These are phyloP conservation scores for Dactylellina cionopaga DNA, from an alignment of 2,329 filamentous ascomycete genomes.

Conservation along the genomic window DNA sequence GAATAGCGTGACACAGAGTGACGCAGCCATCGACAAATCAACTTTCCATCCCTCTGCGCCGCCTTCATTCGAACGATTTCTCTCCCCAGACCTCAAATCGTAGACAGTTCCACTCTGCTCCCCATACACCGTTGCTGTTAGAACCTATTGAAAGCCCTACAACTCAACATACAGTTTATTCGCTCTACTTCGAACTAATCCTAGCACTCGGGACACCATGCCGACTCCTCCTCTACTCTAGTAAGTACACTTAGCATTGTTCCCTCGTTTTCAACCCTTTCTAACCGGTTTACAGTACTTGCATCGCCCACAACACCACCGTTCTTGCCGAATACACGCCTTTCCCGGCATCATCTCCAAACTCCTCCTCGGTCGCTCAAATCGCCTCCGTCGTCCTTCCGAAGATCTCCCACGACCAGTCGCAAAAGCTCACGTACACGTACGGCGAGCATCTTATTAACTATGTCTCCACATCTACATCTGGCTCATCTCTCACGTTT, in stretches of 20 bases:
- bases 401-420: slow-evolving; percentile 82
- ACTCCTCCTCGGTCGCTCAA: slow-evolving; percentile 72
- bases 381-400: slow-evolving; percentile 94
- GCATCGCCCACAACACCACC: slow-evolving; percentile 91
- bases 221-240: slow-evolving; percentile 54
- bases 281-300: slow-evolving; percentile 70
- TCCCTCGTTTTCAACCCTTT: slow-evolving; percentile 25
- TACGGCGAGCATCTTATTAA: slow-evolving; percentile 93
- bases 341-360: slow-evolving; percentile 74
- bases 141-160: not conserved
- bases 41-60: slow-evolving; percentile 5
- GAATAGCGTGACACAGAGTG: slow-evolving; percentile 39
- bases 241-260: slow-evolving; percentile 30
- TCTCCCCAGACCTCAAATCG: not conserved
- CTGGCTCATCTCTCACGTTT: slow-evolving; percentile 76
- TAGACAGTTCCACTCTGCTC: not conserved
- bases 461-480: slow-evolving; percentile 85
- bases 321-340: slow-evolving; percentile 94
- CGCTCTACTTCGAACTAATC: not conserved
- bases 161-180: not conserved
- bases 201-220: slow-evolving; percentile 8
- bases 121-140: not conserved
- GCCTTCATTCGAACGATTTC: not conserved
- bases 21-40: slow-evolving; percentile 19
- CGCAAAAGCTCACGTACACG: slow-evolving; percentile 93